Conservation (phyloP, 306 rosid genomes). For the Castanea sativa region DNA sequence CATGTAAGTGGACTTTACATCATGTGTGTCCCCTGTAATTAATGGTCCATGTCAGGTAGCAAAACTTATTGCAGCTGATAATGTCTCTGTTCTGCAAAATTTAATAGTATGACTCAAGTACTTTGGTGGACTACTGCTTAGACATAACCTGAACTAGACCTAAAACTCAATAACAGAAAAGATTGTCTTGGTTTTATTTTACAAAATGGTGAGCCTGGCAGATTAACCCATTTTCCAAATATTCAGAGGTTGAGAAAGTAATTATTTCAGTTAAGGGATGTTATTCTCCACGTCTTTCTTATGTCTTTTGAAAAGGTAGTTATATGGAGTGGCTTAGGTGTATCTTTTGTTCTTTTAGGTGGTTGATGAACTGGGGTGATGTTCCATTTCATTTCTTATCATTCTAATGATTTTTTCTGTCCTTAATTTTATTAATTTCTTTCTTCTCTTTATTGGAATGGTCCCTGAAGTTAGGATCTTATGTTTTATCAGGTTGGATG, state of each 20-base stretch:
- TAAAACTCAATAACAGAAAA: background rate
- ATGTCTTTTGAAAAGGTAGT: background rate
- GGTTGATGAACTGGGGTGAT: too few relatives aligned
- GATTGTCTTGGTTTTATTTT: background rate
- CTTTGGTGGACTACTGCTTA: too few relatives aligned
- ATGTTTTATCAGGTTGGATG: too few relatives aligned
- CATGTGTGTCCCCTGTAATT: too few relatives aligned
- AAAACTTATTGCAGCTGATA: background rate
- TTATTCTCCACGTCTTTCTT: background rate
- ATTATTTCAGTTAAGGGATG: background rate
- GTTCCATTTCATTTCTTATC: too few relatives aligned
- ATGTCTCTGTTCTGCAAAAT: background rate
- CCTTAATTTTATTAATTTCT: too few relatives aligned
- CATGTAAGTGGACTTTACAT: too few relatives aligned
- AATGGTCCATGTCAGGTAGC: background rate
- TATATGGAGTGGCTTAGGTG: background rate
- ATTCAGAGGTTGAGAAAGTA: background rate
- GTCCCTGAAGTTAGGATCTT: too few relatives aligned
- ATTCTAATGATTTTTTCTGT: too few relatives aligned
- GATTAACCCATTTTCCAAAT: background rate
- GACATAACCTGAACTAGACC: background rate
- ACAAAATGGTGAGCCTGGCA: background rate
- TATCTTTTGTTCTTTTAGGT: too few relatives aligned
- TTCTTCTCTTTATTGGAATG: too few relatives aligned
- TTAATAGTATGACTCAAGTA: background rate